These are phyloP conservation scores for Paramecium tetraurelia DNA, from an alignment of 73 alveolate genomes.

Conservation along the genomic window DNA sequence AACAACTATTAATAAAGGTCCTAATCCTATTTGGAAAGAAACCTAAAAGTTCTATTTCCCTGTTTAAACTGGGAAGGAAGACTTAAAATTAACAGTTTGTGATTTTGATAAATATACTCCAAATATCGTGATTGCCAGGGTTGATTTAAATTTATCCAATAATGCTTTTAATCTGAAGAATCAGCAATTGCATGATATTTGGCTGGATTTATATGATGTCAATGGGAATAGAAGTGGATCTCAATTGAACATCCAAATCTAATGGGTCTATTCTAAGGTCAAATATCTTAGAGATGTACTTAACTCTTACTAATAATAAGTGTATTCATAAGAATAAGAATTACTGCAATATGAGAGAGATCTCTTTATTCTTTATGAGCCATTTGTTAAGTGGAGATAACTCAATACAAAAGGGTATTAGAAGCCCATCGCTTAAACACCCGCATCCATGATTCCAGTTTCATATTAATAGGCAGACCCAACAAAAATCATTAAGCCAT, in stretches of 20 bases:
- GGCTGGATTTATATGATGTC: neutral
- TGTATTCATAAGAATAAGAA: neutral
- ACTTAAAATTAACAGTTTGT: neutral
- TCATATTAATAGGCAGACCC: neutral
- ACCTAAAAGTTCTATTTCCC: neutral
- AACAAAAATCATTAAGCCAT: neutral
- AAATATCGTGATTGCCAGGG: conserved; percentile 18
- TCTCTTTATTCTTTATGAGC: neutral
- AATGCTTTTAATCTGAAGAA: neutral
- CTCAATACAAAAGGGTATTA: neutral
- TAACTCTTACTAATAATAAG: neutral
- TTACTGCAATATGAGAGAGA: neutral
- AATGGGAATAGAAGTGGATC: conserved; percentile 29
- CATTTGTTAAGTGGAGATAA: neutral
- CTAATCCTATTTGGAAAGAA: neutral
- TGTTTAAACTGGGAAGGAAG: conserved; percentile 5
- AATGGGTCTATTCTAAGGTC: conserved; percentile 18
- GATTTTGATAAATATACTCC: conserved; percentile 30
- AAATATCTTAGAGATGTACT: conserved; percentile 6
- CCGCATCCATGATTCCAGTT: neutral
- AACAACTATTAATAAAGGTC: neutral
- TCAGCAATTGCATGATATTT: neutral
- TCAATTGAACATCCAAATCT: neutral
- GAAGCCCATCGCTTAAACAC: neutral
- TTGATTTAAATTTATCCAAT: conserved; percentile 6